phyloP scores from a whole-genome alignment of 2,329 filamentous ascomycete genomes.

The Hypoxylon sp. region DNA sequence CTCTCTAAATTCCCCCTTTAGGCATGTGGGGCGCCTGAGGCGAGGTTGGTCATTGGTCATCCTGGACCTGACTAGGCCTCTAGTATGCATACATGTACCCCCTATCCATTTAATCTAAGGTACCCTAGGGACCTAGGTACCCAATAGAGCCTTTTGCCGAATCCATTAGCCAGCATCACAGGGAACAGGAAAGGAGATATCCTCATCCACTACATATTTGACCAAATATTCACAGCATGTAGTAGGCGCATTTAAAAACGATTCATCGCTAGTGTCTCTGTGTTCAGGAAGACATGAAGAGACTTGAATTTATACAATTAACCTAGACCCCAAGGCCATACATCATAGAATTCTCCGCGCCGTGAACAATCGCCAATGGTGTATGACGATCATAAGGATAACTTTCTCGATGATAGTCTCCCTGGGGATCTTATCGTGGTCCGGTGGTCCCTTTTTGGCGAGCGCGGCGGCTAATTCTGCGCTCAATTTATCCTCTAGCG shows the following conservation, averaged over 20 bases:
- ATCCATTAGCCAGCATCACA: not conserved
- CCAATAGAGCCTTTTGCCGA: no score
- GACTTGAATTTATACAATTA: not conserved
- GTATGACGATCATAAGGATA: slow-evolving; percentile 60
- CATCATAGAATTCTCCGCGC: slow-evolving; percentile 31
- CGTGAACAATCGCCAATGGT: slow-evolving; percentile 57
- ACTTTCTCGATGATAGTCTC: slow-evolving; percentile 57
- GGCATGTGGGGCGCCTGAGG: slow-evolving; percentile 22
- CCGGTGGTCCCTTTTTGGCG: slow-evolving; percentile 47
- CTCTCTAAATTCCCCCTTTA: slow-evolving; percentile 30
- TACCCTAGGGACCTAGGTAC: no score
- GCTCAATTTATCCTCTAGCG: not conserved
- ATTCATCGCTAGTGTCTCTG: not conserved
- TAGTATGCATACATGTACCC: no score
- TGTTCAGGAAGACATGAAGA: not conserved
- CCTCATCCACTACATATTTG: not conserved
- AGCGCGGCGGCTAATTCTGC: not conserved
- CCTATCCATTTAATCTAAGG: no score
- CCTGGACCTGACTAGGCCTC: not conserved
- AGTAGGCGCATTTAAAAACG: not conserved
- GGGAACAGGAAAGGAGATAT: not conserved
- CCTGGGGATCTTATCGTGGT: slow-evolving; percentile 57
- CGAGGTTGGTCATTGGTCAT: slow-evolving; percentile 20
- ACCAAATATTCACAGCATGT: not conserved
- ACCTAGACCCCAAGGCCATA: not conserved